Conservation (phyloP, 2,329 filamentous ascomycete genomes). For the Fusarium sambucinum region DNA sequence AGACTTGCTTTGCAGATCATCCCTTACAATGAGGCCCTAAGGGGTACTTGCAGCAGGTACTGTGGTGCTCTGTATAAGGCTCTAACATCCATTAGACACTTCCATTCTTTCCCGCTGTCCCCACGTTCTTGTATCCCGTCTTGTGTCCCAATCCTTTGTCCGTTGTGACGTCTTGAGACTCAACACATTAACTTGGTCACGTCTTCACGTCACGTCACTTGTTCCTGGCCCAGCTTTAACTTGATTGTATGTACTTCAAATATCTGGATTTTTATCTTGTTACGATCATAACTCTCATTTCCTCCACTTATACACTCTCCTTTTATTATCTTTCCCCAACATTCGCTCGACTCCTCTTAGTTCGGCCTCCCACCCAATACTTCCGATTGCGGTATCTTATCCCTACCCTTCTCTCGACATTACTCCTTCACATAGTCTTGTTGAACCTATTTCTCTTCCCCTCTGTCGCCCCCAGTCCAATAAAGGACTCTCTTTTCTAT, state of each 20-base stretch:
- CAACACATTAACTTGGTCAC: constrained; percentile 4
- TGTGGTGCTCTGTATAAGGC: background rate
- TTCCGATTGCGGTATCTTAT: constrained; percentile 22
- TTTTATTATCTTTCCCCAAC: constrained; percentile 16
- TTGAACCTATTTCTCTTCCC: background rate
- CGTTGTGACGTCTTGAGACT: constrained; percentile 6
- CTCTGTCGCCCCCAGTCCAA: background rate
- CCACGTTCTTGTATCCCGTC: background rate
- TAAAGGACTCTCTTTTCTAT: background rate
- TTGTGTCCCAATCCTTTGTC: background rate
- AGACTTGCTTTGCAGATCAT: constrained; percentile 1
- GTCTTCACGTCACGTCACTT: constrained; percentile 14
- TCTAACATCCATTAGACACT: too few species aligned
- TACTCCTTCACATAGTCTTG: background rate
- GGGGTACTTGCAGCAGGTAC: background rate
- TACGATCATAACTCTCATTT: background rate
- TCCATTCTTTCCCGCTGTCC: too few species aligned
- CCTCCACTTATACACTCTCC: constrained; percentile 12
- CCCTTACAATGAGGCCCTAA: background rate
- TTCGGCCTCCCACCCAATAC: constrained; percentile 19
- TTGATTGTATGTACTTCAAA: background rate
- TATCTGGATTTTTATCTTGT: constrained; percentile 14
- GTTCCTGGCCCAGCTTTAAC: background rate
- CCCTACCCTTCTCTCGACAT: constrained; percentile 10
- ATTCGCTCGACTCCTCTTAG: constrained; percentile 11